phyloP scores from a whole-genome alignment of 2,329 filamentous ascomycete genomes.

The Cercospora berteroae region DNA sequence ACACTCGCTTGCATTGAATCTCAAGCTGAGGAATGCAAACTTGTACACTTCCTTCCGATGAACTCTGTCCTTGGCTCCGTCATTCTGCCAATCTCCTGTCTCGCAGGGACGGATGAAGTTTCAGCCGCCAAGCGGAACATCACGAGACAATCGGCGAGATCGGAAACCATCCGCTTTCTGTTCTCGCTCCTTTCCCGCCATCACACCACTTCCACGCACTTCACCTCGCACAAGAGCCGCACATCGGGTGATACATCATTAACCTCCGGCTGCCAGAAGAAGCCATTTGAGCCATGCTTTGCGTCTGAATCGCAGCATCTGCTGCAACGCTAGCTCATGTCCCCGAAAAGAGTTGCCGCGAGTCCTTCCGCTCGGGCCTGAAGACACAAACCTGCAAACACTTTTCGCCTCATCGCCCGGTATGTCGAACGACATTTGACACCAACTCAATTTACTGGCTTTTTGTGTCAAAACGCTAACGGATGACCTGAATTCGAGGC shows the following conservation, averaged over 20 bases:
- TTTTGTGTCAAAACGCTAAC: background rate
- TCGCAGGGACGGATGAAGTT: background rate
- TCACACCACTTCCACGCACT: background rate
- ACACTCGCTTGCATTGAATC: too few species aligned
- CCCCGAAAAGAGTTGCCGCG: constrained; percentile 3
- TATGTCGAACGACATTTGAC: background rate
- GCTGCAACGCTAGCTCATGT: background rate
- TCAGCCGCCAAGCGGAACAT: background rate
- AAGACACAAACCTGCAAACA: constrained; percentile 1
- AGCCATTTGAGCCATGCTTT: background rate
- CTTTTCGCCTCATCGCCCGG: background rate
- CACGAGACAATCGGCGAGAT: background rate
- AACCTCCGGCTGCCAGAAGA: background rate
- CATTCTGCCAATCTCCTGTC: background rate
- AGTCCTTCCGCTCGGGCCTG: constrained; percentile 1
- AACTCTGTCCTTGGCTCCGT: background rate
- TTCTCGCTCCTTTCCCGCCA: background rate
- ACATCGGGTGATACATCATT: background rate
- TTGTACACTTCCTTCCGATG: background rate
- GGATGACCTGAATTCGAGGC: background rate
- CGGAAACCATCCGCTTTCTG: background rate
- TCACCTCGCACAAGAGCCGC: background rate
- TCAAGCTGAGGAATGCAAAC: too few species aligned
- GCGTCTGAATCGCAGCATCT: background rate
- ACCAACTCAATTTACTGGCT: background rate